phyloP scores from a whole-genome alignment of 768 basidiomycete species.

The Mycena olivaceomarginata region DNA sequence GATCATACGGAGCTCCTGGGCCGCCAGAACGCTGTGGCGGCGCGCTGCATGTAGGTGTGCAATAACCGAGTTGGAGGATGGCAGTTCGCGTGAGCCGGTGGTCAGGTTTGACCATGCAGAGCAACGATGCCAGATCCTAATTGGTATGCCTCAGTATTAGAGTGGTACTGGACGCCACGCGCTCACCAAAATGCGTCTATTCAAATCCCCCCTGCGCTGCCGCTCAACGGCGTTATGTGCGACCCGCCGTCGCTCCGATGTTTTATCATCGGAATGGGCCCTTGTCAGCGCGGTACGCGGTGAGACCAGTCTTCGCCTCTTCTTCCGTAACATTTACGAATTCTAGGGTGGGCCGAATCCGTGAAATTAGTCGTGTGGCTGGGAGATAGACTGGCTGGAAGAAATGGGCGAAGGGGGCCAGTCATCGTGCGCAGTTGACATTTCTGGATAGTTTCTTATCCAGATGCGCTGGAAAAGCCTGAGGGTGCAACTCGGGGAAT shows the following conservation, averaged over 20 bases:
- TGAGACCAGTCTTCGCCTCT: neutral
- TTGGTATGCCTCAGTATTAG: slow-evolving; percentile 46
- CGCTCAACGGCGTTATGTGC: slow-evolving; percentile 2
- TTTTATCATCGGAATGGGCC: neutral
- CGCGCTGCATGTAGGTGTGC: slow-evolving; percentile 90
- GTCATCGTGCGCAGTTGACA: neutral
- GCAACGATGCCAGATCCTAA: slow-evolving; percentile 92
- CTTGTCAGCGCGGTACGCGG: neutral
- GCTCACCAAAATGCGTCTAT: neutral
- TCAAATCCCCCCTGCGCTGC: neutral
- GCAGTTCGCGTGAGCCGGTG: slow-evolving; percentile 96
- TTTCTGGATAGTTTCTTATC: neutral
- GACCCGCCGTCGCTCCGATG: neutral
- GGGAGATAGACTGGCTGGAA: neutral
- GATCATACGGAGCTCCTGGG: slow-evolving; percentile 86
- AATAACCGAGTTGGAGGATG: slow-evolving; percentile 96
- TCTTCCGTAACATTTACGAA: neutral
- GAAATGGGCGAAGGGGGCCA: neutral
- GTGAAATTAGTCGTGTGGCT: neutral
- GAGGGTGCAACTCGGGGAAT: too few relatives aligned
- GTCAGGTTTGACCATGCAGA: slow-evolving; percentile 93
- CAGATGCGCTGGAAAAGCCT: neutral
- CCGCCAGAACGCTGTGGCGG: slow-evolving; percentile 88
- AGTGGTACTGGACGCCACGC: neutral
- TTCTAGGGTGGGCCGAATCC: neutral